phyloP scores from a whole-genome alignment of 1,284 basidiomycete genomes.

The Naganishia sp. region DNA sequence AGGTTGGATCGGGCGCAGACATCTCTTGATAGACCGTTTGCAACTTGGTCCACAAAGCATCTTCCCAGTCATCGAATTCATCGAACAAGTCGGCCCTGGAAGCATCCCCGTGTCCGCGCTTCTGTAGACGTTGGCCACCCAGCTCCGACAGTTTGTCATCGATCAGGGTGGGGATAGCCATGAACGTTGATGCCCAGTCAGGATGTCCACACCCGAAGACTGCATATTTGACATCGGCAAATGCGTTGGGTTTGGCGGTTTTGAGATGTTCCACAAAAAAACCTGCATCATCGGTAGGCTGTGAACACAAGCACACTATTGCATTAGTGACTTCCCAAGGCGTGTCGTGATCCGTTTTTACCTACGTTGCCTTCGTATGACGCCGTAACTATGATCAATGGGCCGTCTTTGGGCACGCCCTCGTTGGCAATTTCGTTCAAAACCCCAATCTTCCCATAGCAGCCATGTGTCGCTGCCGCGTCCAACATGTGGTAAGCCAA shows the following conservation, averaged over 20 bases:
- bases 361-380: constrained; percentile 58
- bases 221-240: constrained; percentile 56
- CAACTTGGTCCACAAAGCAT: constrained; percentile 55
- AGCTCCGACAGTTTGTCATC: constrained; percentile 54
- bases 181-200: constrained; percentile 61
- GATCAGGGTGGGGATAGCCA: constrained; percentile 58
- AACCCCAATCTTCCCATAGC: constrained; percentile 54
- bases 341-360: background rate
- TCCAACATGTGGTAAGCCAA: constrained; percentile 59
- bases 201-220: constrained; percentile 63
- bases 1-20: too few species aligned
- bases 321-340: background rate
- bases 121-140: constrained; percentile 56
- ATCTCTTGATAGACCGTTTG: constrained; percentile 39
- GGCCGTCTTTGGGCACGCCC: constrained; percentile 57
- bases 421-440: constrained; percentile 55
- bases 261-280: constrained; percentile 58
- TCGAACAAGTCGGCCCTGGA: constrained; percentile 58
- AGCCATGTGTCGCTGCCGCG: constrained; percentile 56
- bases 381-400: constrained; percentile 59
- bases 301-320: constrained; percentile 33
- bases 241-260: constrained; percentile 46
- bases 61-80: constrained; percentile 58
- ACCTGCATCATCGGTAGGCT: constrained; percentile 60
- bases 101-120: constrained; percentile 57